Evolutionary conservation across 2,329 filamentous ascomycete species (phyloP), one percentile per base, ranked within the genome.

Genomic region (Gyromitra esculenta): DNA sequence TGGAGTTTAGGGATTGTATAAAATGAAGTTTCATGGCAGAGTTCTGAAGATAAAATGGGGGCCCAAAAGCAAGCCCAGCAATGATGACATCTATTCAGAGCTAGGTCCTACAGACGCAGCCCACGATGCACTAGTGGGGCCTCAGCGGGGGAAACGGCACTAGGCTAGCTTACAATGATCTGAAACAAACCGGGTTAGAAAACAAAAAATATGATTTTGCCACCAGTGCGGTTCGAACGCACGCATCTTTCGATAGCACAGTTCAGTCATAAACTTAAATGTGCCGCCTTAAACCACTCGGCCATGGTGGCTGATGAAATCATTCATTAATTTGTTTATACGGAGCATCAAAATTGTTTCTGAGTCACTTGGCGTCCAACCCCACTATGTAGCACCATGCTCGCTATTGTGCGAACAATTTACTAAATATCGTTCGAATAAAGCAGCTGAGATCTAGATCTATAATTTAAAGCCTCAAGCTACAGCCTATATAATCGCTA

Each of bases 201-300:
- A 41, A 48, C 39, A 43, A 35, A 65, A 63, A 77, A 77, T 68
- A 37, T 57, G 50, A 21, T 18, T 59, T 66, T 77, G 75, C 75
- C 75, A 77, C 75, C 75, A 77, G 75, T 77, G 75, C 75, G 75
- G 75, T 77, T 77, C 75, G 75, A 77, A 77, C 75, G 75, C 75
- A 77, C 75, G 75, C 75, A 77, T 77, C 75, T 77, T 77, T 77
- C 75, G 75, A 77, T 77, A 77, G 75, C 75, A 77, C 75, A 77
- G 75, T 75, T 75, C 66, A 69, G 71, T 75, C 25, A 59, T 75
- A 45, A 77, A 77, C 75, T 77, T 77, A 77, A 77, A 77, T 77
- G 75, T 77, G 75, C 75, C 75, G 75, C 75, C 75, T 77, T 77
- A 65, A 65, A 77, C 75, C 75, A 77, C 75, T 77, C 75, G 75